Percentiles rank a stretch among this genome's conserved stretches.
Evolutionary conservation across 2,329 filamentous ascomycete genomes (phyloP).

Genomic region (Aspergillus bombycis): DNA sequence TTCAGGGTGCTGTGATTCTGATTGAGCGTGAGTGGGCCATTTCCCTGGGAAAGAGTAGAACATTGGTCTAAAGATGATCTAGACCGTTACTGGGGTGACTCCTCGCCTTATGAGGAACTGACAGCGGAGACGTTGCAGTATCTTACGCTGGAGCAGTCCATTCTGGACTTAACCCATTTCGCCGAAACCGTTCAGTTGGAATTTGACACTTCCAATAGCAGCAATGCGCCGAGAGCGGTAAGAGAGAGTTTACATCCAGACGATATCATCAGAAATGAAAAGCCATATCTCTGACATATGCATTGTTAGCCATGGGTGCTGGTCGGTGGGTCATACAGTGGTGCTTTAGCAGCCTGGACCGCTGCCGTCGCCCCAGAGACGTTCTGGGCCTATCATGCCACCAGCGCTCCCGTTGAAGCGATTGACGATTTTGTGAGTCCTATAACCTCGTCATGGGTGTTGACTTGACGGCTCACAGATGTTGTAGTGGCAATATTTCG

Average conservation of each 20-base stretch:
- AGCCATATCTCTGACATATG: constrained; percentile 40
- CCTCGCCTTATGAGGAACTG: constrained; percentile 55
- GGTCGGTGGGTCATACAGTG: constrained; percentile 60
- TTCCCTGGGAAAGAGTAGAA: neutral
- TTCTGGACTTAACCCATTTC: constrained; percentile 59
- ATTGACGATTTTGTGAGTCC: constrained; percentile 54
- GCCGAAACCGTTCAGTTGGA: constrained; percentile 57
- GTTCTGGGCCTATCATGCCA: constrained; percentile 64
- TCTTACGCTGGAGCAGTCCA: constrained; percentile 57
- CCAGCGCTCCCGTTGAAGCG: constrained; percentile 59
- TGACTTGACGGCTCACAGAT: neutral
- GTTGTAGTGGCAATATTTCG: constrained; percentile 60
- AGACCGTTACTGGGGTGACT: constrained; percentile 63
- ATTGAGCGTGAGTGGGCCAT: constrained; percentile 52
- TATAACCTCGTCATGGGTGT: neutral
- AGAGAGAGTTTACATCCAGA: neutral
- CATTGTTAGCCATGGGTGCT: constrained; percentile 56
- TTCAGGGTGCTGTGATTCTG: constrained; percentile 58
- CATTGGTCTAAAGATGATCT: neutral
- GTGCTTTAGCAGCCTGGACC: constrained; percentile 60
- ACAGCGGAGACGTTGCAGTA: constrained; percentile 58
- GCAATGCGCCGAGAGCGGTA: neutral
- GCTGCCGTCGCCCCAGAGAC: constrained; percentile 57
- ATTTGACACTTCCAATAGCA: constrained; percentile 29
- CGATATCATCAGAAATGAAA: too few species aligned